Evolutionary conservation across 176 grass and related monocot genomes (phyloP).

Genomic region (Puccinellia tenuiflora): DNA sequence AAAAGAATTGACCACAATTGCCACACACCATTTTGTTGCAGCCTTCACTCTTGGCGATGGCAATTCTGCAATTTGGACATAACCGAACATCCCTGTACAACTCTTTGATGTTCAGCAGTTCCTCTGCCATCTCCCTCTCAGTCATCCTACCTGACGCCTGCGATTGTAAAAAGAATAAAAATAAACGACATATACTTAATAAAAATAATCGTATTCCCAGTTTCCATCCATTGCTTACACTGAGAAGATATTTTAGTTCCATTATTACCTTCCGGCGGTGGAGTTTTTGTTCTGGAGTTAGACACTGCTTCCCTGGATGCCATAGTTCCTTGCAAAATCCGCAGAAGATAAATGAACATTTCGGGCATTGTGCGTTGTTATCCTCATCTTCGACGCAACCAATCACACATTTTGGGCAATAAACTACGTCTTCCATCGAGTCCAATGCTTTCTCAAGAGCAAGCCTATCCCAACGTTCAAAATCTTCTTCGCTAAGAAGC

Average conservation of each 20-base stretch:
- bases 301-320: conserved; percentile 17
- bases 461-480: conserved; percentile 56
- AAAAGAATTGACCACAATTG: conserved; percentile 51
- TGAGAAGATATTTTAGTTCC: neutral
- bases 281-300: neutral
- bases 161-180: neutral
- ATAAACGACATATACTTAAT: neutral
- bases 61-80: neutral
- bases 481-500: conserved; percentile 47
- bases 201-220: neutral
- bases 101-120: neutral
- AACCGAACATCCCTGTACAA: neutral
- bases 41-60: neutral
- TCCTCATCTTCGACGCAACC: conserved; percentile 53
- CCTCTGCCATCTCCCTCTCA: neutral
- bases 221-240: no score
- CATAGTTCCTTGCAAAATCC: conserved; percentile 41
- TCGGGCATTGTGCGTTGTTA: conserved; percentile 40
- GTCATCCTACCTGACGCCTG: neutral
- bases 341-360: conserved; percentile 50
- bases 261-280: neutral
- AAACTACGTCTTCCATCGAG: conserved; percentile 46
- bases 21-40: conserved; percentile 50
- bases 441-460: conserved; percentile 54
- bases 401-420: conserved; percentile 49